These are phyloP conservation scores for Clonostachys solani DNA, from an alignment of 2,329 filamentous ascomycete species.

Conservation along the genomic window DNA sequence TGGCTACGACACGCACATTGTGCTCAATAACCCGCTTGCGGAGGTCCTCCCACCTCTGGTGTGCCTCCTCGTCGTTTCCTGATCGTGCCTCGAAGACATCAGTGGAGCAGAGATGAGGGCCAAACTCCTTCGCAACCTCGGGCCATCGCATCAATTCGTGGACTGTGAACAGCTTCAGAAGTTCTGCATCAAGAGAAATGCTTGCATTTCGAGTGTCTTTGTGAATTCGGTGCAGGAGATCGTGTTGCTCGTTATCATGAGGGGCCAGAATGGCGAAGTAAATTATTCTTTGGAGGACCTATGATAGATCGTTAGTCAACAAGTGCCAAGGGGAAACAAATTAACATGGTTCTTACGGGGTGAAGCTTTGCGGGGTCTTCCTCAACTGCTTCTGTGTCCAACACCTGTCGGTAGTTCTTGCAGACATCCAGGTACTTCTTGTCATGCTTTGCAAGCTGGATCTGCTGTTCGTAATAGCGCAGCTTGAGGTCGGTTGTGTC, in stretches of 20 bases:
- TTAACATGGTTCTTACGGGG: constrained; percentile 57
- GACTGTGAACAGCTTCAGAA: constrained; percentile 92
- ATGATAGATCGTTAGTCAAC: neutral
- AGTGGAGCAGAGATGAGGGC: constrained; percentile 79
- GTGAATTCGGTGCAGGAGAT: constrained; percentile 90
- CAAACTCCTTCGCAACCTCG: constrained; percentile 83
- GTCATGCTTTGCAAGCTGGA: constrained; percentile 91
- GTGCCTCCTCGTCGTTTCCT: constrained; percentile 72
- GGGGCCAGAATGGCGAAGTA: constrained; percentile 96
- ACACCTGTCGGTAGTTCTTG: constrained; percentile 95
- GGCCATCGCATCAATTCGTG: constrained; percentile 99
- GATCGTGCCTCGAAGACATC: constrained; percentile 79
- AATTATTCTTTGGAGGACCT: constrained; percentile 91
- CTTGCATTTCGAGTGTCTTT: constrained; percentile 77
- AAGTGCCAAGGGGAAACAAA: constrained; percentile 7
- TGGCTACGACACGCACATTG: constrained; percentile 94
- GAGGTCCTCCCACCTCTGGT: constrained; percentile 87
- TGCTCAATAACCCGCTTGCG: constrained; percentile 99
- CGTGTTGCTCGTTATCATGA: constrained; percentile 97
- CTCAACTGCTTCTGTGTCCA: constrained; percentile 94
- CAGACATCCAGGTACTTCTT: constrained; percentile 96
- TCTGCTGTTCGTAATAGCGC: constrained; percentile 95
- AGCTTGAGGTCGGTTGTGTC: constrained; percentile 97
- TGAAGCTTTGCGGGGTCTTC: constrained; percentile 81
- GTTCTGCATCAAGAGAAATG: constrained; percentile 74